phyloP scores from a whole-genome alignment of 768 basidiomycete genomes.

The Glaciozyma antarctica region DNA sequence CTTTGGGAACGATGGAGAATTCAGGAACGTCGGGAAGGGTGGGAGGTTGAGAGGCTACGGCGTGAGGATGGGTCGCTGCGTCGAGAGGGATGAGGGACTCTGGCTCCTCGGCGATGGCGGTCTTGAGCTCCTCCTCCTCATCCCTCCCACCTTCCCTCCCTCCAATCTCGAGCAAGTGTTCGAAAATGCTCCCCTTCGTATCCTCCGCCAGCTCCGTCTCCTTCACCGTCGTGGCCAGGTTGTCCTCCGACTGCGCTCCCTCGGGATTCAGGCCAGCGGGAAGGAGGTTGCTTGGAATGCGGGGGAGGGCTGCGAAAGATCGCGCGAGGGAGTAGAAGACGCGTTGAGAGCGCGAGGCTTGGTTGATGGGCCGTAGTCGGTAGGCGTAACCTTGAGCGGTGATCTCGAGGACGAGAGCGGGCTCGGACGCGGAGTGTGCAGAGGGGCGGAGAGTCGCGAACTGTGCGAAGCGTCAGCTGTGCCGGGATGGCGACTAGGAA shows the following conservation, averaged over 20 bases:
- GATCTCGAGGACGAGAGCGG: constrained; percentile 17
- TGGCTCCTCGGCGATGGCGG: constrained; percentile 18
- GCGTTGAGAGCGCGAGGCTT: constrained; percentile 33
- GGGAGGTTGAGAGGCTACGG: neutral
- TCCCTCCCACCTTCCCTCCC: constrained; percentile 8
- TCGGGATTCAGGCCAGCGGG: neutral
- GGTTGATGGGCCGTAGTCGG: constrained; percentile 20
- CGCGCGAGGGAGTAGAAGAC: constrained; percentile 33
- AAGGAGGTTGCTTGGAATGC: constrained; percentile 11
- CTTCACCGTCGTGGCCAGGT: neutral
- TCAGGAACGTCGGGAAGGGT: neutral
- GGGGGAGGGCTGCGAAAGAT: constrained; percentile 30
- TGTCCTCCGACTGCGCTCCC: neutral
- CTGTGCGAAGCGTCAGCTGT: neutral
- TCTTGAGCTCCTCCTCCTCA: constrained; percentile 8
- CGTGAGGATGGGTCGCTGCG: neutral
- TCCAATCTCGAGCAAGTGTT: constrained; percentile 21
- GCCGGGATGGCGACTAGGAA: too few species aligned
- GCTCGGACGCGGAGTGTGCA: constrained; percentile 11
- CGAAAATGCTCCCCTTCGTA: constrained; percentile 7
- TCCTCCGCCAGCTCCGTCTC: neutral
- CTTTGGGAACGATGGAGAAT: neutral
- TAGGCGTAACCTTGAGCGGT: constrained; percentile 25
- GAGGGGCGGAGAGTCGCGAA: constrained; percentile 21
- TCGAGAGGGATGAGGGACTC: constrained; percentile 17